Evolutionary conservation across 2,329 filamentous ascomycete species (phyloP), one percentile per base, ranked within the genome.

Genomic region (Tolypocladium ovalisporum): DNA sequence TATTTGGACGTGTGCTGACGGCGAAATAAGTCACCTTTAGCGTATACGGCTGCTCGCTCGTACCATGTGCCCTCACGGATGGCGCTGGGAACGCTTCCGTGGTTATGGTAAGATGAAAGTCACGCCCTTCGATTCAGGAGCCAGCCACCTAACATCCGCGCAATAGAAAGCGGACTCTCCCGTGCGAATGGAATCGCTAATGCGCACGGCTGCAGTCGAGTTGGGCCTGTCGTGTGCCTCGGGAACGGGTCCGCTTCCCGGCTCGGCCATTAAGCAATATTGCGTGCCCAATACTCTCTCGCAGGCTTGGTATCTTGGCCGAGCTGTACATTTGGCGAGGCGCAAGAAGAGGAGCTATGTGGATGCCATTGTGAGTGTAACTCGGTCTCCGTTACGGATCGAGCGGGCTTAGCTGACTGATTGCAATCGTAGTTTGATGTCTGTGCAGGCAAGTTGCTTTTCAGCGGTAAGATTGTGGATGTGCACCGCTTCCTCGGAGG

Each of bases 381-480:
- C 17, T 2, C 44, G 7, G 7, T 10, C 27, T 19, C 27, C n/a
- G 8, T 2, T 29, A 9, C 1, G 7, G 3, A 12, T 10, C 17
- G 27, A n/a, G 27, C 17, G 17, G 17, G 12, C 9, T 4, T 5
- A 9, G 9, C 44, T 51, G 5, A 56, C 36, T 12, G 2, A 4
- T 44, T 9, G 6, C 35, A 42, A 12, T n/a, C n/a, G 12, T 24
- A 65, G 49, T 73, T 70, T 29, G 61, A 68, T 8, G 65, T 68
- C 4, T 71, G 67, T 19, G 66, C 67, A 27, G 71, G 71, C 49
- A 69, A 68, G 40, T 60, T 74, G 0, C 65, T 75, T 1, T 75
- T 70, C 47, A 70, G 66, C 0, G 72, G 73, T 24, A 75, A 76
- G 57, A 71, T 75, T n/a, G 47, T 72, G 29, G 70, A 74, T 44